Conservation (phyloP, 2,329 filamentous ascomycete species). For the Exserohilum turcica region DNA sequence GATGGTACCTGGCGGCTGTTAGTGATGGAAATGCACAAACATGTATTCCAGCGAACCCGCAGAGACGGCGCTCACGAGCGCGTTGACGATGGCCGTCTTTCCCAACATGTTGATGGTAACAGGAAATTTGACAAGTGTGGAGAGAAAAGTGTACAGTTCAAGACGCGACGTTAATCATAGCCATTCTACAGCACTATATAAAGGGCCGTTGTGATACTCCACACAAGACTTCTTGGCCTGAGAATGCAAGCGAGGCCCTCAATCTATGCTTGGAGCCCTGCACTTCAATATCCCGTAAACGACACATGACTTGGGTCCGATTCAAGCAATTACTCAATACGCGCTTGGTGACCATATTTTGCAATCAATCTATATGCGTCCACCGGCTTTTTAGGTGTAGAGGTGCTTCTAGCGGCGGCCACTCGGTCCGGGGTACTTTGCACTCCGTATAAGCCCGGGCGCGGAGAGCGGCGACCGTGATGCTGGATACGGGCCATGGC, state of each 20-base stretch:
- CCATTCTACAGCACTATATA: conserved; percentile 26
- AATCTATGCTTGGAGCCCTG: conserved; percentile 16
- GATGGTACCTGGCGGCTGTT: conserved; percentile 50
- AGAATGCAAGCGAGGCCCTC: conserved; percentile 19
- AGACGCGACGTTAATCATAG: not conserved
- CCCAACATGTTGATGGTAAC: conserved; percentile 36
- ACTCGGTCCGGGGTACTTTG: conserved; percentile 40
- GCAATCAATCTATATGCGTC: conserved; percentile 46
- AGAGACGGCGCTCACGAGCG: conserved; percentile 41
- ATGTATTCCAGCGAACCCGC: conserved; percentile 26
- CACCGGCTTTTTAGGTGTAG: conserved; percentile 32
- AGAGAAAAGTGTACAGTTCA: not conserved
- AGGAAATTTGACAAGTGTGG: not conserved
- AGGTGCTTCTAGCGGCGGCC: conserved; percentile 37
- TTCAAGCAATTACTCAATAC: conserved; percentile 8
- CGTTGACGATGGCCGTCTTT: conserved; percentile 34
- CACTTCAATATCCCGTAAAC: conserved; percentile 31
- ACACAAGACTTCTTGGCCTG: conserved; percentile 2
- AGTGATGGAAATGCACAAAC: not conserved
- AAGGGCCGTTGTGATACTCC: conserved; percentile 1
- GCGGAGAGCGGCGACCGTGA: conserved; percentile 6
- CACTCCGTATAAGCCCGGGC: conserved; percentile 3
- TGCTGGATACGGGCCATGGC: conserved; percentile 2
- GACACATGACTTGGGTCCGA: conserved; percentile 19
- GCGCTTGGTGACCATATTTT: conserved; percentile 29